Evolutionary conservation across 1,139 yeast genomes (phyloP).

Genomic region (Arxiozyma slooffiae): DNA sequence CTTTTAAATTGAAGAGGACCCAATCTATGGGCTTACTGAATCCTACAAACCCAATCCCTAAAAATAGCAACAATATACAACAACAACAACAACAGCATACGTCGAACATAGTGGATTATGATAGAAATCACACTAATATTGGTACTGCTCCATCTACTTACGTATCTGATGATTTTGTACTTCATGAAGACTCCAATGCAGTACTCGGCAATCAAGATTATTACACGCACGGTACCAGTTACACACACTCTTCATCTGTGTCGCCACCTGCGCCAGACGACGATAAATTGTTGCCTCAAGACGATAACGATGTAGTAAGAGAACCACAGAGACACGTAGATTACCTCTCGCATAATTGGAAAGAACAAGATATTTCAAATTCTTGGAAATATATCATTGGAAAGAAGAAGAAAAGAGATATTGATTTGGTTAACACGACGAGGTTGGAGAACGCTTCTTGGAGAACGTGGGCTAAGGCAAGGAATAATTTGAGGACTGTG

Average conservation of each 20-base stretch:
- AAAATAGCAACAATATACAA: background rate
- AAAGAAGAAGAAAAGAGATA: conserved; percentile 46
- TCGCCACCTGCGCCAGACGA: conserved; percentile 34
- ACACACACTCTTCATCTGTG: conserved; percentile 18
- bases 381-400: conserved; percentile 90
- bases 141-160: background rate
- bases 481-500: conserved; percentile 54
- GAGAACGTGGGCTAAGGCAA: conserved; percentile 82
- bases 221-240: conserved; percentile 12
- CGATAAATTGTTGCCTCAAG: conserved; percentile 48
- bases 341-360: conserved; percentile 91
- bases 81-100: conserved; percentile 1
- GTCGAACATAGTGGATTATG: conserved; percentile 7
- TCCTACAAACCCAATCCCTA: conserved; percentile 22
- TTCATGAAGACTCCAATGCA: conserved; percentile 6
- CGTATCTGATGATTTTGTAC: conserved; percentile 16
- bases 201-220: conserved; percentile 6
- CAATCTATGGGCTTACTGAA: conserved; percentile 76
- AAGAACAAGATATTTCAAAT: conserved; percentile 81
- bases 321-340: conserved; percentile 90
- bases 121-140: conserved; percentile 14
- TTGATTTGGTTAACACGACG: conserved; percentile 52
- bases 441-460: conserved; percentile 73
- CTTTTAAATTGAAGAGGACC: conserved; percentile 73
- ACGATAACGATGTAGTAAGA: conserved; percentile 69